Evolutionary conservation across 139 green algal species (phyloP).

Genomic region (Chlamydomonas sp.): DNA sequence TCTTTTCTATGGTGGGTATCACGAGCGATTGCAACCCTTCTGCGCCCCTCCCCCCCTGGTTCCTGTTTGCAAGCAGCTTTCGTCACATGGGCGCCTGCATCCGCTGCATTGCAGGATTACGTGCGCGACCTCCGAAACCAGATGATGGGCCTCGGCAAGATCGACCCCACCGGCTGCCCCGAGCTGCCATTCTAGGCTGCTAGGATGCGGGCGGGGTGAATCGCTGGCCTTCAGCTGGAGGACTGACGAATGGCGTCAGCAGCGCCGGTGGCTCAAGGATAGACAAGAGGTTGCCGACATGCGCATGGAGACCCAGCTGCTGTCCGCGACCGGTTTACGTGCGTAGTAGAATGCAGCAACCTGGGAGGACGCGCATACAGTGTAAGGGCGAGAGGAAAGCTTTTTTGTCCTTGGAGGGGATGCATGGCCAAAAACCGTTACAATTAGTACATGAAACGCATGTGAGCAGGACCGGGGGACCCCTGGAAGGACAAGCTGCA

Average conservation of each 20-base stretch:
- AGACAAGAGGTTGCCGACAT: too few species aligned
- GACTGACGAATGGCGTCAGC: not conserved
- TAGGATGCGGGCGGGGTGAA: not conserved
- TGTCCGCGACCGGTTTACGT: too few species aligned
- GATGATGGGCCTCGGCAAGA: conserved; percentile 31
- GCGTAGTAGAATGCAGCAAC: too few species aligned
- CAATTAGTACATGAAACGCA: too few species aligned
- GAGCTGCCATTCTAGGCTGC: conserved; percentile 71
- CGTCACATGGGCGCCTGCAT: not conserved
- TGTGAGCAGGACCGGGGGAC: too few species aligned
- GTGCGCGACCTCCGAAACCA: conserved; percentile 62
- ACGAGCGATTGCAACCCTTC: not conserved
- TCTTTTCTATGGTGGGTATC: conserved; percentile 28
- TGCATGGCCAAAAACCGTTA: too few species aligned
- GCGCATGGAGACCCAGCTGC: too few species aligned
- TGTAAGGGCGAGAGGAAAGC: too few species aligned
- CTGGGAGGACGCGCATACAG: too few species aligned
- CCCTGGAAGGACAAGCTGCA: too few species aligned
- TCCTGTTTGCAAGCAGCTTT: not conserved
- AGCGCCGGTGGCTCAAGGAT: too few species aligned
- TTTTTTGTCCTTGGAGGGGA: too few species aligned
- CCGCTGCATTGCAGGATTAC: conserved; percentile 50
- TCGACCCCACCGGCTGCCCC: conserved; percentile 74
- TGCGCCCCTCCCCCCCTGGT: conserved; percentile 10
- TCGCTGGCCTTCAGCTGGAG: not conserved